These are phyloP conservation scores for Echinosophora koreensis DNA, from an alignment of 306 rosid species.

Conservation along the genomic window DNA sequence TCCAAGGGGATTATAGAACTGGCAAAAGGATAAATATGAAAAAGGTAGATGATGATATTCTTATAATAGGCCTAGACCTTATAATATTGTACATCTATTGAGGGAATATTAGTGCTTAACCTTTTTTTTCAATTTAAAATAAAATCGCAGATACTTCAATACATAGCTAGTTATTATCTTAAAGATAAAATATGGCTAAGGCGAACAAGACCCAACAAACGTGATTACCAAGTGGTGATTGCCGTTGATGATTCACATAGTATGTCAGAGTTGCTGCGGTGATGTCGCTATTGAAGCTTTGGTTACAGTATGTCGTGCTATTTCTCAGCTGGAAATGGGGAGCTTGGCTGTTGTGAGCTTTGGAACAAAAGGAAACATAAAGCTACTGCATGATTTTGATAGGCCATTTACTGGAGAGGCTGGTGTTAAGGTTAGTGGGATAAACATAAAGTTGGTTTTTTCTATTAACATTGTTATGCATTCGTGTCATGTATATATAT, in stretches of 20 bases:
- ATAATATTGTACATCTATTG: background rate
- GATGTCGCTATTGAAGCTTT: slow-evolving; percentile 82
- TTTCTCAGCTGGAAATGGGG: slow-evolving; percentile 90
- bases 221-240: slow-evolving; percentile 92
- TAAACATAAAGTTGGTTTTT: background rate
- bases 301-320: slow-evolving; percentile 93
- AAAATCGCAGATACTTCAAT: slow-evolving; percentile 75
- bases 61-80: background rate
- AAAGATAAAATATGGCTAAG: slow-evolving; percentile 96
- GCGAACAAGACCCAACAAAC: slow-evolving; percentile 91
- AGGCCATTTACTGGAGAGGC: slow-evolving; percentile 81
- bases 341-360: slow-evolving; percentile 89
- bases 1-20: slow-evolving; percentile 93
- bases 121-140: background rate
- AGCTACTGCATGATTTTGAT: slow-evolving; percentile 85
- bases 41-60: slow-evolving; percentile 60
- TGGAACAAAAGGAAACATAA: slow-evolving; percentile 88
- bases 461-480: background rate
- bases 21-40: slow-evolving; percentile 96
- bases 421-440: slow-evolving; percentile 72
- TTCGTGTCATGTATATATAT: background rate
- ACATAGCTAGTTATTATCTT: slow-evolving; percentile 80
- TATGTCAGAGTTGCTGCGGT: slow-evolving; percentile 82
- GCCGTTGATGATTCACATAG: slow-evolving; percentile 96
- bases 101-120: background rate